Conservation (phyloP, 768 basidiomycete genomes). For the Leccinum subtestaceum region DNA sequence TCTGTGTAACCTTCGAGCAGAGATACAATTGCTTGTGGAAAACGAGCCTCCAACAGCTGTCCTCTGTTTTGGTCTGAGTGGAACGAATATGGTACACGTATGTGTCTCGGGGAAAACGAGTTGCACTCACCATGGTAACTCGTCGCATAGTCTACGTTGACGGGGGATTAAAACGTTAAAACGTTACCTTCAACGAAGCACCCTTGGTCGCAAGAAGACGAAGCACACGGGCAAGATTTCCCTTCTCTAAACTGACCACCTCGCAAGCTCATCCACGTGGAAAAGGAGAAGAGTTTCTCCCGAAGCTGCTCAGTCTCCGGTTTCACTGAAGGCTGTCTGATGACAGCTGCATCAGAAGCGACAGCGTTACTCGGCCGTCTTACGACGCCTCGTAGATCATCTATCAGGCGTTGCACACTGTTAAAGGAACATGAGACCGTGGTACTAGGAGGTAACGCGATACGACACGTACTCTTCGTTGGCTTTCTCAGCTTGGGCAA, state of each 20-base stretch:
- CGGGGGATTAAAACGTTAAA: too few relatives aligned
- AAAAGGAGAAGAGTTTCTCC: slow-evolving; percentile 63
- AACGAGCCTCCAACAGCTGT: slow-evolving; percentile 63
- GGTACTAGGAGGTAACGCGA: neutral
- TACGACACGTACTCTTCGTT: slow-evolving; percentile 75
- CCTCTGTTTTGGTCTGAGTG: slow-evolving; percentile 70
- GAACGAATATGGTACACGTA: slow-evolving; percentile 5
- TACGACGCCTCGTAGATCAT: slow-evolving; percentile 73
- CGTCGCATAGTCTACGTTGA: too few relatives aligned
- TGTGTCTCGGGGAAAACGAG: too few relatives aligned
- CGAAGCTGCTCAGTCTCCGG: slow-evolving; percentile 73
- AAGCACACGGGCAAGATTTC: too few relatives aligned
- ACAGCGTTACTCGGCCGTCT: slow-evolving; percentile 43
- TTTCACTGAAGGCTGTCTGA: slow-evolving; percentile 52
- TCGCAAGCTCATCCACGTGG: too few relatives aligned
- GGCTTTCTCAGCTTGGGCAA: slow-evolving; percentile 69
- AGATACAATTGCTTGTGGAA: slow-evolving; percentile 64
- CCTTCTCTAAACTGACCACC: slow-evolving; percentile 69
- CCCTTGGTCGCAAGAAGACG: too few relatives aligned
- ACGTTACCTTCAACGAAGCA: too few relatives aligned
- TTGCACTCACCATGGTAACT: slow-evolving; percentile 52
- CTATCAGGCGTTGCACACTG: slow-evolving; percentile 70
- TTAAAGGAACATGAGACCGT: slow-evolving; percentile 1
- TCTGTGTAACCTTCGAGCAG: slow-evolving; percentile 65
- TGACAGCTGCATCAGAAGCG: slow-evolving; percentile 35